These are phyloP conservation scores for Herpetomonas tarakana DNA, from an alignment of 208 protist species.

Conservation along the genomic window DNA sequence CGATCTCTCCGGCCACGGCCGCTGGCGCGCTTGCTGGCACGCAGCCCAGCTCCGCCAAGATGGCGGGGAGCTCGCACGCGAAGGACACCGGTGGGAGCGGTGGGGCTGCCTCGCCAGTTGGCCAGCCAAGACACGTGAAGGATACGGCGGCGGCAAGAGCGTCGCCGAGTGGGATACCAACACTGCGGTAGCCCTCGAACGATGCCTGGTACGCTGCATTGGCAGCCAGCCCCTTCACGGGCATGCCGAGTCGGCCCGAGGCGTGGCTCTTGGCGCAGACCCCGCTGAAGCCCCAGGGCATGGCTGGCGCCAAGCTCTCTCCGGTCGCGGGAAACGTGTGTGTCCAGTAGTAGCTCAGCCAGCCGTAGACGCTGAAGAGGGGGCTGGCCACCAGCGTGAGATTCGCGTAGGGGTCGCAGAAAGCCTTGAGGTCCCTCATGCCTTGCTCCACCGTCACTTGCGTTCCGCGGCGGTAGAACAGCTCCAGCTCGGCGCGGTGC, in stretches of 20 bases:
- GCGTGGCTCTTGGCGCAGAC: constrained; percentile 17
- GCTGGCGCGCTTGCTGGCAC: not conserved
- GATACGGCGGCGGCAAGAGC: constrained; percentile 9
- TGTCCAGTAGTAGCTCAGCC: constrained; percentile 23
- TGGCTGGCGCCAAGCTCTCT: not conserved
- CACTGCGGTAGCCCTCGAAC: constrained; percentile 5
- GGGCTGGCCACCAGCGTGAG: constrained; percentile 22
- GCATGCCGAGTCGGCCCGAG: constrained; percentile 13
- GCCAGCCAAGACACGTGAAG: constrained; percentile 11
- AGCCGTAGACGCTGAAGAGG: constrained; percentile 23
- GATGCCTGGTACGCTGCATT: constrained; percentile 4
- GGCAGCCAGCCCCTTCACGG: constrained; percentile 3
- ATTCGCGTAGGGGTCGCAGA: constrained; percentile 19
- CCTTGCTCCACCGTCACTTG: constrained; percentile 6
- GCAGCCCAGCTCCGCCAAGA: constrained; percentile 7
- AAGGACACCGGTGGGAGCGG: constrained; percentile 4
- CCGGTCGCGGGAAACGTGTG: not conserved
- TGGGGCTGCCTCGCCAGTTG: not conserved
- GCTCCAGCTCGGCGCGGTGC: constrained; percentile 19
- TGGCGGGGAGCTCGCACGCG: constrained; percentile 2
- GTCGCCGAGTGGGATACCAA: constrained; percentile 16
- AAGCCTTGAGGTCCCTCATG: constrained; percentile 12
- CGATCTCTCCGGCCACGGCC: not conserved
- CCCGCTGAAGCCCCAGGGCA: constrained; percentile 30
- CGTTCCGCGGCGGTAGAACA: constrained; percentile 8